Conservation (phyloP, 192 early-diverging fungal species). For the Linnemannia schmuckeri region DNA sequence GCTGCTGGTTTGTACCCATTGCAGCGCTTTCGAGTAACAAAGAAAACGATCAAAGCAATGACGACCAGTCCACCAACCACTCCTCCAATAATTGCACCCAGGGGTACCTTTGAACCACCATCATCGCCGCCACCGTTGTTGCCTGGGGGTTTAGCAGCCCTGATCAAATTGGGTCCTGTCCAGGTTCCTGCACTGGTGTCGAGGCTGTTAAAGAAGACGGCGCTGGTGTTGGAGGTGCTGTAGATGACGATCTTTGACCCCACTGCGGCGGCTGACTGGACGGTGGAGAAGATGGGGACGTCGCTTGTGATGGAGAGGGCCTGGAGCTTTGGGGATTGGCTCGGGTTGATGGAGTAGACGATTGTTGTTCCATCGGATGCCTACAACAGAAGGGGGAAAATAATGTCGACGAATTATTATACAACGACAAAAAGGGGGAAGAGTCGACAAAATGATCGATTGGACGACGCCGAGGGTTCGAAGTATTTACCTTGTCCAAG, state of each 20-base stretch:
- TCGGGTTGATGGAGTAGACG: conserved; percentile 35
- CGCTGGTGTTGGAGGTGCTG: background rate
- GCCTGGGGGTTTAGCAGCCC: conserved; percentile 1
- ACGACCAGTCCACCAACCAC: conserved; percentile 36
- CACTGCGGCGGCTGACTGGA: conserved; percentile 13
- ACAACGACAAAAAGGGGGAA: too few species aligned
- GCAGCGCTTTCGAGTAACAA: conserved; percentile 24
- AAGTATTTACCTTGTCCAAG: conserved; percentile 28
- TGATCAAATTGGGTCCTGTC: conserved; percentile 29
- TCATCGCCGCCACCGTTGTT: background rate
- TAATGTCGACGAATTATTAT: background rate
- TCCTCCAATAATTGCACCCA: conserved; percentile 38
- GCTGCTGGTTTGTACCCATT: background rate
- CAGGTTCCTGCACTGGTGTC: conserved; percentile 19
- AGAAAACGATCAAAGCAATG: conserved; percentile 30
- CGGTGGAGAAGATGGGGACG: conserved; percentile 26
- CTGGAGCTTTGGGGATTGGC: conserved; percentile 24
- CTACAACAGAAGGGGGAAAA: background rate
- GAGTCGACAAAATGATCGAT: background rate
- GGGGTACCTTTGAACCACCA: background rate
- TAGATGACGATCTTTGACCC: conserved; percentile 22
- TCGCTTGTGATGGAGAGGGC: conserved; percentile 17
- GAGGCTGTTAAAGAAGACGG: conserved; percentile 26
- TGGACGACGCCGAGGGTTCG: background rate
- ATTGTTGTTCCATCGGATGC: conserved; percentile 34